These are phyloP conservation scores for Euryodendron excelsum DNA, from an alignment of 148 eudicot genomes.

Conservation along the genomic window DNA sequence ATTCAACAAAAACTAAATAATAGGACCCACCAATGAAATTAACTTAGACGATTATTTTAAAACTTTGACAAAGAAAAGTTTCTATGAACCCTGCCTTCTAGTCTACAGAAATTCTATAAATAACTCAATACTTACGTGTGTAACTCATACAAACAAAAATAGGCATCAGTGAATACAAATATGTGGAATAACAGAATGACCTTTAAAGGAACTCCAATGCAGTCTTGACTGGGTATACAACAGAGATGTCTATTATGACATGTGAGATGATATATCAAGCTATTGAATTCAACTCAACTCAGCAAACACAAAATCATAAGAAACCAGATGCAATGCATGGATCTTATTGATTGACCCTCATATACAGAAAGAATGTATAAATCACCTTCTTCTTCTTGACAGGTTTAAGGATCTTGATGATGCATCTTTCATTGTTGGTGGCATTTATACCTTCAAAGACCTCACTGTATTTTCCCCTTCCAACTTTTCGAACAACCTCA, in stretches of 20 bases:
- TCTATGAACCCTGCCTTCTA: neutral
- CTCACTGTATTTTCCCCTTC: conserved; percentile 47
- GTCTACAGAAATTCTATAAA: neutral
- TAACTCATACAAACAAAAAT: neutral
- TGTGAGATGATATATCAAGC: neutral
- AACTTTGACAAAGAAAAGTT: neutral
- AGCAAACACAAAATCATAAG: neutral
- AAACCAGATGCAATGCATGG: neutral
- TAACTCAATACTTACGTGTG: neutral
- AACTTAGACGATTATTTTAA: neutral
- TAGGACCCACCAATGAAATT: neutral
- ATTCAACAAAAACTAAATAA: neutral
- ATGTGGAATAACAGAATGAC: neutral
- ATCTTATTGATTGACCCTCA: too few species aligned
- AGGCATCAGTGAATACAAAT: neutral
- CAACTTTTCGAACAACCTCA: conserved; percentile 46
- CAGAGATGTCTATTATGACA: neutral
- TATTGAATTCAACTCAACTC: neutral
- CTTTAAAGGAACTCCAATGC: neutral
- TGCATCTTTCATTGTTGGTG: conserved; percentile 35
- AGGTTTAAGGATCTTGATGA: conserved; percentile 47
- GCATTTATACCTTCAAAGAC: conserved; percentile 43
- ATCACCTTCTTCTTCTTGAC: conserved; percentile 48
- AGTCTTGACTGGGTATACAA: neutral
- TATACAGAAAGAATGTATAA: neutral